Evolutionary conservation across 129 eudicot genomes (phyloP).

Genomic region (Pseudognaphalium luteoalbum): DNA sequence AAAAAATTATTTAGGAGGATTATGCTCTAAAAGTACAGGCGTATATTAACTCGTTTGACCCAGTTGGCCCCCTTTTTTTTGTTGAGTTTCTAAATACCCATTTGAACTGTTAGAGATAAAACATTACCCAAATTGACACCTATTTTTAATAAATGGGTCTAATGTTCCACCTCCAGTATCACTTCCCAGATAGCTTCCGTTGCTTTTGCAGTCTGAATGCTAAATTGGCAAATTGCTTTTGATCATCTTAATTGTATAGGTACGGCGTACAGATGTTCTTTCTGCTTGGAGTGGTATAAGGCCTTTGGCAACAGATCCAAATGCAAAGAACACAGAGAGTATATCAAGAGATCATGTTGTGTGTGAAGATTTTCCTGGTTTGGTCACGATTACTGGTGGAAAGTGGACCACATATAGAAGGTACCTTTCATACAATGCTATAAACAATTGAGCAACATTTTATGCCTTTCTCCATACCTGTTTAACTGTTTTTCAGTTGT

Average conservation of each 20-base stretch:
- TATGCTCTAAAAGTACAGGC: not conserved
- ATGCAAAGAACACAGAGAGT: slow-evolving; percentile 85
- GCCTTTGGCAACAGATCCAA: slow-evolving; percentile 94
- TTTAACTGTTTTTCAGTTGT: not conserved
- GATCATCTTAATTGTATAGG: slow-evolving; percentile 43
- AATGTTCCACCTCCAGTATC: not conserved
- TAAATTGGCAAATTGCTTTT: not conserved
- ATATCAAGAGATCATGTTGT: slow-evolving; percentile 93
- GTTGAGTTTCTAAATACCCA: not conserved
- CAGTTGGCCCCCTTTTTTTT: not conserved
- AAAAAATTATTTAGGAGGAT: not conserved
- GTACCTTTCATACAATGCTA: slow-evolving; percentile 33
- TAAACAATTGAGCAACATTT: slow-evolving; percentile 5
- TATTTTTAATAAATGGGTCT: not conserved
- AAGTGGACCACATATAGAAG: slow-evolving; percentile 99
- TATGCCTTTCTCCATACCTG: not conserved
- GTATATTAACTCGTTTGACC: not conserved
- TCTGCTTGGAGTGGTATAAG: slow-evolving; percentile 99
- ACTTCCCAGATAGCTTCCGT: not conserved
- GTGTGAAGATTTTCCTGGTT: slow-evolving; percentile 85
- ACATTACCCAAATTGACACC: not conserved
- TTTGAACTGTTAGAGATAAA: not conserved
- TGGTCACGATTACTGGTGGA: slow-evolving; percentile 96
- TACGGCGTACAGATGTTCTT: slow-evolving; percentile 80
- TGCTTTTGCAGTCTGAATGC: not conserved